Base-by-base conservation (phyloP, 2,329 filamentous ascomycete species). In the Amphichorda felina region DNA sequence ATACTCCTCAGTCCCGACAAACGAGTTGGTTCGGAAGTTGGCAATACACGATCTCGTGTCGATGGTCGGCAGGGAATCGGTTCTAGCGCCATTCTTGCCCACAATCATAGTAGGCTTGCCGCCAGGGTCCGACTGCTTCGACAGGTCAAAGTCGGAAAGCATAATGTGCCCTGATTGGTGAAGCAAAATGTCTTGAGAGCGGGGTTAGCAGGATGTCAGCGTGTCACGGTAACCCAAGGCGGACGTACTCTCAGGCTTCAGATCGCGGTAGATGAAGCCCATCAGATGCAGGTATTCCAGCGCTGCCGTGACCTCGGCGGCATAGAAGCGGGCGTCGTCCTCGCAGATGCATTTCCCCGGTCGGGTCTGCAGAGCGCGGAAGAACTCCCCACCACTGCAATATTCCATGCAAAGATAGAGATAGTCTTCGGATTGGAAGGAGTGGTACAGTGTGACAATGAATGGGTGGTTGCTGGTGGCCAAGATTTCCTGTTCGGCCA, bases 351-450 rank as follows among this genome's bases (percentile, higher is more conserved):
- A 96, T 63, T 96, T 98, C 49, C 93, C 93, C 8, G 91, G 91
- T 21, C 91, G 78, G 5, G 91, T 96, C 65, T 98, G 91, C 31
- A 98, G 68, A 18, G 91, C 91, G 56, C 91, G 72, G 69, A 98
- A 98, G 65, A 98, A 98, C 60, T 98, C 91, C 41, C 91, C 91
- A 45, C 91, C 91, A 49, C 88, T 96, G 68, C 91, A 98, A 56
- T 98, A 98, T 60, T 98, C 91, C 91, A 98, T 98, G 58, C 91
- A 98, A n/a, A 98, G 72, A 55, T 98, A 98, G 29, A 98, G 72
- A 60, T 96, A 88, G 46, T 98, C 91, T 56, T 98, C 91, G 2
- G 91, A 98, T 59, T 98, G 91, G 70, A 98, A 98, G 0, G 89
- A 96, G 62, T 98, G 91, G 57, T 96, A 98, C 3, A 98, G 69